Evolutionary conservation across 2,329 filamentous ascomycete species (phyloP), one percentile per base, ranked within the genome.

Genomic region (Magnaporthiopsis rhizophila): DNA sequence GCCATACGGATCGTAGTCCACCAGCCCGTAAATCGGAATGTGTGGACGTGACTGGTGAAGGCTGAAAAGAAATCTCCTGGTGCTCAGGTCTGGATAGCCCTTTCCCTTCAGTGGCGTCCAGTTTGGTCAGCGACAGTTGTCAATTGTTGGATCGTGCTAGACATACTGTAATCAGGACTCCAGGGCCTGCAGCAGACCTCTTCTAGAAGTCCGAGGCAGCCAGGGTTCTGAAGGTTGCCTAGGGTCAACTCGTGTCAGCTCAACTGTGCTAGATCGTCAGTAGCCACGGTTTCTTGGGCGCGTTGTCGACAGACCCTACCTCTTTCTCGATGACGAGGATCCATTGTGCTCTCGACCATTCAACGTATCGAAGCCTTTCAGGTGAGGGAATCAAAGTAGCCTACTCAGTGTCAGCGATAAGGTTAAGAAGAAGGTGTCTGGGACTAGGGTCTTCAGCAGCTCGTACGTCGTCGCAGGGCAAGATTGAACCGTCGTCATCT

Each of bases 241-340:
- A 38, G 0, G 24, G 7, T 30, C 5, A 3, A 67, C 24, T 2
- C 26, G 8, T 38, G 11, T 32, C 11, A 18, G 28, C 13, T 26
- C 13, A 18, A 18, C 15, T 18, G 36, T 38, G 15, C 6, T 13
- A 6, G 13, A 18, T 6, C 36, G 36, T 38, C 34, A 12, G 34
- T 12, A 36, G 34, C 34, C 3, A 38, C 13, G 3, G 36, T 18
- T 38, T 3, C 15, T 36, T 36, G 34, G 34, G 15, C 12, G 36
- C 36, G 1, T 38, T 18, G 6, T 6, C 9, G 45, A 18, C 6
- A n/a, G 45, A 8, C 12, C 73, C 65, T 68, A 86, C 89, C 79
- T 95, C 91, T 75, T 95, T 94, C 72, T 95, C 91, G 62, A 94
- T 82, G 0, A 94, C 83, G 0, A 94, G 76, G 58, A 93, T 77